Conservation (phyloP, 768 basidiomycete genomes). For the Rhodotorula diobovata region DNA sequence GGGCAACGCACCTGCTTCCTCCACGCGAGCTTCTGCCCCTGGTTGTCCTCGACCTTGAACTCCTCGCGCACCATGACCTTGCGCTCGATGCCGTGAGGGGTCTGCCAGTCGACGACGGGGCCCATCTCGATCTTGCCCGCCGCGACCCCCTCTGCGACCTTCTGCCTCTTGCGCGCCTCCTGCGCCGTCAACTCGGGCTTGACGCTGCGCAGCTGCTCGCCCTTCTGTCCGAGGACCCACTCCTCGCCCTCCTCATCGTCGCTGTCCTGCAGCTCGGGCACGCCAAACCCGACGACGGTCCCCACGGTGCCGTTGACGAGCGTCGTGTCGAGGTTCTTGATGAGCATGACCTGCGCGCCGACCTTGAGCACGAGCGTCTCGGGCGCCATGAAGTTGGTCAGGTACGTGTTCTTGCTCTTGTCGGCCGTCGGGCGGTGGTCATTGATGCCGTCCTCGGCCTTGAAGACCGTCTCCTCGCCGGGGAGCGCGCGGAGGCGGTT, state of each 20-base stretch:
- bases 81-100: conserved; percentile 48
- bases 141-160: conserved; percentile 24
- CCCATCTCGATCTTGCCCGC: conserved; percentile 32
- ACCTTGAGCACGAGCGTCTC: conserved; percentile 63
- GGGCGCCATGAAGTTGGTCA: conserved; percentile 88
- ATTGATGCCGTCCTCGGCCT: conserved; percentile 58
- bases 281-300: conserved; percentile 64
- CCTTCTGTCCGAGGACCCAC: background rate
- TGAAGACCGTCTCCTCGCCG: conserved; percentile 56
- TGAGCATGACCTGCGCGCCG: conserved; percentile 86
- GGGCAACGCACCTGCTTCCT: conserved; percentile 39
- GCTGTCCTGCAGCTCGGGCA: conserved; percentile 52
- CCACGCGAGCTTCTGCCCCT: conserved; percentile 47
- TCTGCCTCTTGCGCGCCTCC: conserved; percentile 23
- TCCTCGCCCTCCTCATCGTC: conserved; percentile 29
- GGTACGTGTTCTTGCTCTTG: conserved; percentile 65
- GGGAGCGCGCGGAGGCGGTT: conserved; percentile 61
- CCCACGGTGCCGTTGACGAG: conserved; percentile 96
- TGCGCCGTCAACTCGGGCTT: conserved; percentile 5
- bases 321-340: conserved; percentile 78
- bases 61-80: conserved; percentile 44
- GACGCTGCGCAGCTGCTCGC: conserved; percentile 16
- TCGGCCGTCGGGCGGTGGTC: conserved; percentile 20
- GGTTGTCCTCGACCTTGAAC: conserved; percentile 47
- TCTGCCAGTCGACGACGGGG: conserved; percentile 42